These are phyloP conservation scores for Lactarius pseudohatsudake DNA, from an alignment of 768 basidiomycete species.

Conservation along the genomic window DNA sequence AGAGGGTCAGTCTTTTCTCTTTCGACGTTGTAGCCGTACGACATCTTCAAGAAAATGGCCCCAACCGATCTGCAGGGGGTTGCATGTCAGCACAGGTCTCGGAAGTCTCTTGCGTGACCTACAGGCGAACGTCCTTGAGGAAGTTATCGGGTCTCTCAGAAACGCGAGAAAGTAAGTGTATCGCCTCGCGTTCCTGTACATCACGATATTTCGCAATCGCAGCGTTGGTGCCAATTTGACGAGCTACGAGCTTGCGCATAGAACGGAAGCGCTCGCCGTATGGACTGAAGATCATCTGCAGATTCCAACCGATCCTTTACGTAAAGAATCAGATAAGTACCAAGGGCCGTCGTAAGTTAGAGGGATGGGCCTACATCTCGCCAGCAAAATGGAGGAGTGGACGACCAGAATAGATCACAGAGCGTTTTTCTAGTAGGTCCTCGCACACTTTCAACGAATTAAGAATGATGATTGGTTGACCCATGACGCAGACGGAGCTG, in stretches of 20 bases:
- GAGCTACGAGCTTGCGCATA: constrained; percentile 20
- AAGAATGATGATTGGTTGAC: constrained; percentile 18
- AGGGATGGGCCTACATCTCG: constrained; percentile 5
- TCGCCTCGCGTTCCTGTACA: constrained; percentile 14
- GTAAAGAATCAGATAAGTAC: neutral
- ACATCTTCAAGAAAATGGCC: constrained; percentile 21
- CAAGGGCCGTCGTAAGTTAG: neutral
- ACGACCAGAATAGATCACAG: constrained; percentile 17
- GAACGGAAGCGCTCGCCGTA: constrained; percentile 18
- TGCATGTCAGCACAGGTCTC: neutral
- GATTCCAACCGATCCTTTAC: constrained; percentile 20
- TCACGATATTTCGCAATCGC: neutral
- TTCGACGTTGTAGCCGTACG: constrained; percentile 17
- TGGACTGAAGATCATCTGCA: constrained; percentile 19
- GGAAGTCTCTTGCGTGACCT: neutral
- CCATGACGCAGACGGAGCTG: constrained; percentile 18
- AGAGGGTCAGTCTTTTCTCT: constrained; percentile 17
- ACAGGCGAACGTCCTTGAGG: constrained; percentile 15
- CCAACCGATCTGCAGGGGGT: constrained; percentile 4
- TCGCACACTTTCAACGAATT: constrained; percentile 21
- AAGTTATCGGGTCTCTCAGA: constrained; percentile 16
- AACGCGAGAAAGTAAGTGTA: constrained; percentile 8
- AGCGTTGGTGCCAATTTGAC: constrained; percentile 19
- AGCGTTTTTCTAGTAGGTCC: constrained; percentile 22
- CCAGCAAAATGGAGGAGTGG: constrained; percentile 20